These are phyloP conservation scores for Cladophialophora immunda DNA, from an alignment of 2,329 filamentous ascomycete species.

Conservation along the genomic window DNA sequence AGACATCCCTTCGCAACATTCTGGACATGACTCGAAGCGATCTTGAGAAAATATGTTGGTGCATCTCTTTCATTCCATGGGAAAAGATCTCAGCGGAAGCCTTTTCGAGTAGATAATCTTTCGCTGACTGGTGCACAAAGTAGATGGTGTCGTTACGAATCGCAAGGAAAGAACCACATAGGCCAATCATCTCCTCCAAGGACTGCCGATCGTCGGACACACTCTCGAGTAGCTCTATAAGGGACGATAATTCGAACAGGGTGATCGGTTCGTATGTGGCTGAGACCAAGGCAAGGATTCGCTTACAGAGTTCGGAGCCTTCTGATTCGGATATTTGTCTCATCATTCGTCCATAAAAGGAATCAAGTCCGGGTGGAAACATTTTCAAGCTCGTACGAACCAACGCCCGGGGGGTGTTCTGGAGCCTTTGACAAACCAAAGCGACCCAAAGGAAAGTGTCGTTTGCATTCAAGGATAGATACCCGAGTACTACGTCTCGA, in stretches of 20 bases:
- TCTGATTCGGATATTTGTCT: background rate
- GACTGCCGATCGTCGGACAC: background rate
- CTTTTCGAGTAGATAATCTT: background rate
- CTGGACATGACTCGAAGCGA: background rate
- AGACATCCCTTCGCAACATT: background rate
- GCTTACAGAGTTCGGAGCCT: background rate
- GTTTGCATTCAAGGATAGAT: background rate
- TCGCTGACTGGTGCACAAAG: slow-evolving; percentile 6
- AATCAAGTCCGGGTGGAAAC: background rate
- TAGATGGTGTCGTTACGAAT: slow-evolving; percentile 7
- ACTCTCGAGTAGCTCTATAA: slow-evolving; percentile 1
- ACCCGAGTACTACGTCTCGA: background rate
- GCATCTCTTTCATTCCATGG: background rate
- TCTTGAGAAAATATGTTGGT: background rate
- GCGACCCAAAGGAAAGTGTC: background rate
- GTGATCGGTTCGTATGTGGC: slow-evolving; percentile 2
- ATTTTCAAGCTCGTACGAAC: background rate
- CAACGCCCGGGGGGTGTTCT: background rate
- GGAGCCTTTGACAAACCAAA: background rate
- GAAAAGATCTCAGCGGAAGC: background rate
- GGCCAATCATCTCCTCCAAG: background rate
- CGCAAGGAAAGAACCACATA: slow-evolving; percentile 6
- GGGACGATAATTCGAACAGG: background rate
- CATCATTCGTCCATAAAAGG: slow-evolving; percentile 1
- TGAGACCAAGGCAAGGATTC: background rate